Evolutionary conservation across 106 monocot species (phyloP).

Genomic region (Xerophyta viscosa): DNA sequence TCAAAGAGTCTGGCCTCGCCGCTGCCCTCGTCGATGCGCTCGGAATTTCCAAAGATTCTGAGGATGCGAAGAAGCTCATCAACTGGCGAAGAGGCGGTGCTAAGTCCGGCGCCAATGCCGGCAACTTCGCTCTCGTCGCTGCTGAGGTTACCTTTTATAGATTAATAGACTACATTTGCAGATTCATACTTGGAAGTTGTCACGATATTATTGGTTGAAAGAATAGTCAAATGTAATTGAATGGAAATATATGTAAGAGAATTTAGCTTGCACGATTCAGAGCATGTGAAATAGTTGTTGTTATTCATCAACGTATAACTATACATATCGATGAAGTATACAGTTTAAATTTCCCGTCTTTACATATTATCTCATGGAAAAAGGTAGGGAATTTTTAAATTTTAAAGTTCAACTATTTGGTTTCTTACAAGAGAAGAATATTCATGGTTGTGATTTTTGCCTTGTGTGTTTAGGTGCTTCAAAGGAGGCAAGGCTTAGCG

Average conservation of each 20-base stretch:
- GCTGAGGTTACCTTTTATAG: constrained; percentile 32
- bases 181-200: background rate
- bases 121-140: constrained; percentile 84
- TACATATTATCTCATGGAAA: no score
- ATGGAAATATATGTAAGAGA: background rate
- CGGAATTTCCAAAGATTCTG: constrained; percentile 82
- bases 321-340: no score
- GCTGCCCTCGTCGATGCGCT: constrained; percentile 69
- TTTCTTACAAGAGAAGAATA: no score
- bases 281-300: no score
- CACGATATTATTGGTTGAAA: background rate
- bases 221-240: background rate
- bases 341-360: no score
- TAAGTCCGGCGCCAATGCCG: constrained; percentile 67
- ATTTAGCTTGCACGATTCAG: no score
- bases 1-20: constrained; percentile 82
- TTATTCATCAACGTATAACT: no score
- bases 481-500: constrained; percentile 69
- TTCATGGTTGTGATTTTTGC: background rate
- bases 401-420: no score
- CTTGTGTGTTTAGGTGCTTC: constrained; percentile 48
- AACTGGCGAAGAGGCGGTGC: constrained; percentile 93
- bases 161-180: no score
- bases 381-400: no score
- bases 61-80: constrained; percentile 68